Percentiles rank a stretch among this genome's conserved stretches.
Conservation (phyloP, 306 rosid genomes). For the Glycine latifolia region DNA sequence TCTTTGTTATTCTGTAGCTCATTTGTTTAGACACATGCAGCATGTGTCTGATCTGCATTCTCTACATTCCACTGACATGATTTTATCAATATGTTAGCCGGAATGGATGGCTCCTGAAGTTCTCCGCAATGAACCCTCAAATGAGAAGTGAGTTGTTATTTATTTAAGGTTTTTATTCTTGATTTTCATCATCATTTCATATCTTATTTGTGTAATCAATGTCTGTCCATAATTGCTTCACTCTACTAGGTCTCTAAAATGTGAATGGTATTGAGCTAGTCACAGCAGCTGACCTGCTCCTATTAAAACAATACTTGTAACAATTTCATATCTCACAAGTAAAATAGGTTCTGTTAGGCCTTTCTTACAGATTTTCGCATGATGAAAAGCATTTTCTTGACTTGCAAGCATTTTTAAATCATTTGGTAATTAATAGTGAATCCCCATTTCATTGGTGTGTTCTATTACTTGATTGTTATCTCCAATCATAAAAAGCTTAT, state of each 20-base stretch:
- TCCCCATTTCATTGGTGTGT: conserved; percentile 3
- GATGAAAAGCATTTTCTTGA: background rate
- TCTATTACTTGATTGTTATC: conserved; percentile 10
- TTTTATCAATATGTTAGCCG: conserved; percentile 67
- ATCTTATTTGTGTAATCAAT: conserved; percentile 6
- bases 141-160: conserved; percentile 83
- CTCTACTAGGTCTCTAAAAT: conserved; percentile 18
- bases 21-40: conserved; percentile 37
- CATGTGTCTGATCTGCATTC: conserved; percentile 40
- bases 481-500: background rate
- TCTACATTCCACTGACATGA: conserved; percentile 46
- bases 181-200: conserved; percentile 34
- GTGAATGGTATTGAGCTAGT: conserved; percentile 21
- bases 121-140: conserved; percentile 97
- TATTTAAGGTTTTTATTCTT: conserved; percentile 15
- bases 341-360: conserved; percentile 23
- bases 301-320: background rate
- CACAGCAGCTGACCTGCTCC: conserved; percentile 33
- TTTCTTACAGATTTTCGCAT: conserved; percentile 33
- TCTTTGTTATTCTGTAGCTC: conserved; percentile 18
- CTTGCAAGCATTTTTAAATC: background rate
- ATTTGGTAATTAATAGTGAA: background rate
- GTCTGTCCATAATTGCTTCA: conserved; percentile 13
- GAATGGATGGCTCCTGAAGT: conserved; percentile 99
- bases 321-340: background rate